Evolutionary conservation across 2,329 filamentous ascomycete genomes (phyloP), one percentile per base, ranked within the genome.

Genomic region (Harringtonia lauricola): DNA sequence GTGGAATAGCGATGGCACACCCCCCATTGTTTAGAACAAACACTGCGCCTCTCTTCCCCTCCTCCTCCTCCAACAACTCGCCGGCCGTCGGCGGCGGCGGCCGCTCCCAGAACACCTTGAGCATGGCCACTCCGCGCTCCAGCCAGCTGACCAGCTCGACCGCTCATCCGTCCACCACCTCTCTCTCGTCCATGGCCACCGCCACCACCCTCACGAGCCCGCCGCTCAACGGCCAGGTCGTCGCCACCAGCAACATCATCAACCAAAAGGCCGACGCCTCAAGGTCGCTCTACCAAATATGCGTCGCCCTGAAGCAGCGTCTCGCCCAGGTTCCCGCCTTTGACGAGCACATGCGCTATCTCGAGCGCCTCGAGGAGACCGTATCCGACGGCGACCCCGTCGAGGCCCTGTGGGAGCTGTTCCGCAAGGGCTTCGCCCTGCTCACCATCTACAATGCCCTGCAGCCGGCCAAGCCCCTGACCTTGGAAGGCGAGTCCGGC

Each of bases 221-320:
- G 42, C 51, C 55, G 10, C 66, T 71, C 38, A 76, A 70, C 47
- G 79, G 79, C 37, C 76, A 76, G 47, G 76, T 89, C 49, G 68
- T 86, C 55, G 84, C 88, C 48, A 87, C 84, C 47, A 76, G 85
- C 61, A 95, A 95, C 63, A 94, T 98, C 61, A 95, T 98, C 71
- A 98, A 98, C 66, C 86, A 90, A 64, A 85, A 86, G 60, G 92
- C 89, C 60, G 89, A 95, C 61, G 89, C 92, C 52, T 86, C 86
- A 44, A 76, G 83, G 47, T 95, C 89, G 12, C 77, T 98, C 21
- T 98, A 95, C 64, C 90, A 96, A 64, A 95, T 94, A 62, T 96
- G 92, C 61, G 75, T 94, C 52, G 80, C 82, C 43, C 71, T 96
- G 48, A 86, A 86, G 59, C 80, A 83, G 64, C 80, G 92, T 50